Evolutionary conservation across 1,284 basidiomycete species (phyloP).

Genomic region (Trametes polyzona): DNA sequence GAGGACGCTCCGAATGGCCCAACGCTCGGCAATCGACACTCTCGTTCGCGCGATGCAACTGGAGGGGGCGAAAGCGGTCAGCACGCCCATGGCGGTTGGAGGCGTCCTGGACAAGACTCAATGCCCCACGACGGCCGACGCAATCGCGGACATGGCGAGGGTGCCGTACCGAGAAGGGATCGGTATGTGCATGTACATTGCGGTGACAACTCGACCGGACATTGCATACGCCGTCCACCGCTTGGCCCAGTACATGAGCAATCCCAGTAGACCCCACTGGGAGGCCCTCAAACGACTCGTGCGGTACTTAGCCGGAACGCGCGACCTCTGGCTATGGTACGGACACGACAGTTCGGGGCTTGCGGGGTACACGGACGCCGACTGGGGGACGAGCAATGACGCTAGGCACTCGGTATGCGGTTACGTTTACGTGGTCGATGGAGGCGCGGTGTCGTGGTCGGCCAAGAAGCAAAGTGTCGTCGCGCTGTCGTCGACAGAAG

Average conservation of each 20-base stretch:
- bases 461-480: conserved; percentile 26
- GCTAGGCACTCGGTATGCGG: conserved; percentile 20
- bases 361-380: neutral
- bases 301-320: conserved; percentile 20
- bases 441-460: conserved; percentile 37
- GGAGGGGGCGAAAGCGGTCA: conserved; percentile 14
- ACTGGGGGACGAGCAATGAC: conserved; percentile 8
- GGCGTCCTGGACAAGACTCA: conserved; percentile 15
- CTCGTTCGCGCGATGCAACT: conserved; percentile 29
- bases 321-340: conserved; percentile 3
- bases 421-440: conserved; percentile 30
- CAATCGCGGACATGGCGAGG: conserved; percentile 2
- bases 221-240: conserved; percentile 11
- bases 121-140: conserved; percentile 7
- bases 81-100: conserved; percentile 26
- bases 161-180: conserved; percentile 16
- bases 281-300: conserved; percentile 25
- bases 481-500: conserved; percentile 16
- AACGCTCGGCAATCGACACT: conserved; percentile 31
- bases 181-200: conserved; percentile 16
- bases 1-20: conserved; percentile 32
- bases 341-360: neutral
- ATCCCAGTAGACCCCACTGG: conserved; percentile 26
- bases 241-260: conserved; percentile 12
- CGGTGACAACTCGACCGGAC: conserved; percentile 19